Conservation (phyloP, 2,329 filamentous ascomycete species). For the Penicillium sp. region DNA sequence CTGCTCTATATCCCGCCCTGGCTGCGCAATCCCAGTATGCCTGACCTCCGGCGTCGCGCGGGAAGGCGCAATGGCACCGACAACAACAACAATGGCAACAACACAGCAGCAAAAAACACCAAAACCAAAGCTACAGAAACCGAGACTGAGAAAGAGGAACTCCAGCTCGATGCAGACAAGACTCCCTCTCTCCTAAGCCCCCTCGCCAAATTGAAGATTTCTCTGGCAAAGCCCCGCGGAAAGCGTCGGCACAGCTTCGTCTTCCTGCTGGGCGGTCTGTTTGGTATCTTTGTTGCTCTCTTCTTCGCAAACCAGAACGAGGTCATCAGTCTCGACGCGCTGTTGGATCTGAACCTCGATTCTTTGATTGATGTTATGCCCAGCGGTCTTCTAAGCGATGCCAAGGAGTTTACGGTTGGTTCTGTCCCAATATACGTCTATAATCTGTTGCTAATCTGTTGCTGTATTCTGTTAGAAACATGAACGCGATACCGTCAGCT, state of each 20-base stretch:
- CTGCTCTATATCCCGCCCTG: background rate
- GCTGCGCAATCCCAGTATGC: conserved; percentile 20
- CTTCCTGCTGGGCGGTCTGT: conserved; percentile 83
- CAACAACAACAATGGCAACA: conserved; percentile 12
- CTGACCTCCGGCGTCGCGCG: conserved; percentile 41
- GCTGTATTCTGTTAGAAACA: conserved; percentile 54
- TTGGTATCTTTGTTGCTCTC: conserved; percentile 80
- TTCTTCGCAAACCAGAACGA: conserved; percentile 89
- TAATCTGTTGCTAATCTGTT: conserved; percentile 7
- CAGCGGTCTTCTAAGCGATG: conserved; percentile 78
- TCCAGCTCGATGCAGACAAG: conserved; percentile 12
- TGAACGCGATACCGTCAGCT: conserved; percentile 82
- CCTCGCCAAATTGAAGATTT: conserved; percentile 25
- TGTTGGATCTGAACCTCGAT: conserved; percentile 72
- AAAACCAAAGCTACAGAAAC: background rate
- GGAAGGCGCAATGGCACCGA: conserved; percentile 23
- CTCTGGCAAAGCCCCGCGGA: conserved; percentile 38
- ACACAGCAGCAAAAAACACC: background rate
- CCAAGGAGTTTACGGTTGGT: conserved; percentile 75
- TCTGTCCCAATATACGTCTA: conserved; percentile 18
- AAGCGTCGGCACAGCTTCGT: conserved; percentile 78
- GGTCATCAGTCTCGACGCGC: conserved; percentile 75
- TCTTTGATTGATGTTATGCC: conserved; percentile 83
- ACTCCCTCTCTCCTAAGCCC: conserved; percentile 24
- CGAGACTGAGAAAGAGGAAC: background rate